Base-by-base conservation (phyloP, 139 green algal genomes). In the Axilococcus clingmanii region DNA sequence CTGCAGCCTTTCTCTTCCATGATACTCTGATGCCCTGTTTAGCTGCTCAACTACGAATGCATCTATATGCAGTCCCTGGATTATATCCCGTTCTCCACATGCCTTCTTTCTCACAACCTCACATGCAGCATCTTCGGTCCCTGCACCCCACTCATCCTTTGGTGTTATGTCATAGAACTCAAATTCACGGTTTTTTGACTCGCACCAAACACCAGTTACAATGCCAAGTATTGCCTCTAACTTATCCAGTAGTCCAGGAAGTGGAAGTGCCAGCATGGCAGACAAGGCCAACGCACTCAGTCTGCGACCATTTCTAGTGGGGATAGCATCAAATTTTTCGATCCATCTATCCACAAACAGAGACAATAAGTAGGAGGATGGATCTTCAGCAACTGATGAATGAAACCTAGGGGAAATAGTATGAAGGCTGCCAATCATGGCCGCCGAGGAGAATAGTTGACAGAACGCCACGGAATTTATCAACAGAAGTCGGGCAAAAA, bases 401-500 rank as follows among this genome's bases (percentile, higher is more conserved):
- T 8, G n/a, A 22, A 27, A 12, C 17, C 43, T 28, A 48, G 32
- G 3, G 34, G 22, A 24, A 43, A 23, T 49, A 40, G 2, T 42
- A 19, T 17, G 23, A 14, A 32, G 22, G 20, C 11, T 37, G 19
- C 4, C 24, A 41, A 19, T 29, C 15, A 6, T 14, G 15, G 5
- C 37, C 2, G 57, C 70, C 3, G 35, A 40, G 3, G 48, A 40
- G 23, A 78, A 71, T 8, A 83, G 48, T 41, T 64, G 41, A 38
- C 68, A 50, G 23, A 85, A 79, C 8, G 57, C 57, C 11, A 42
- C 19, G 1, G 61, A 59, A 30, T 57, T 58, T 12, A 75, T 68
- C 50, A 90, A 70, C 60, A 88, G 59, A 42, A 94, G 45, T 4
- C 86, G 63, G 0, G 66, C 79, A 25, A 89, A 69, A 23, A 94